A percentile compares a stretch with the other conserved stretches of the same genome.
Conservation (phyloP, 1,284 basidiomycete genomes). For the Sporisorium graminicola region DNA sequence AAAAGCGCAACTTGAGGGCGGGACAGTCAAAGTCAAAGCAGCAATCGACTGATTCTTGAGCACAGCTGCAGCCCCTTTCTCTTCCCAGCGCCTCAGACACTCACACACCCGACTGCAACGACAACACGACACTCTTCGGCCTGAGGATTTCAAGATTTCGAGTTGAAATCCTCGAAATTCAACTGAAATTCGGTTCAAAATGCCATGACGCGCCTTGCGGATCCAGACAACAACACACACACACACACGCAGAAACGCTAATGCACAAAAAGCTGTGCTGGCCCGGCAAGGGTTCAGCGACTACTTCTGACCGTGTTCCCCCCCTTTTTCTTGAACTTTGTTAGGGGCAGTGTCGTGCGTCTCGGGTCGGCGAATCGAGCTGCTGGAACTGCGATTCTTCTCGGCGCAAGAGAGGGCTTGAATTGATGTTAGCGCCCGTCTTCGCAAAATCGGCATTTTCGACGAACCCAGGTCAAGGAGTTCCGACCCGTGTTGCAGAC, state of each 20-base stretch:
- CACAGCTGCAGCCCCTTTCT: not conserved
- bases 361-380: not conserved
- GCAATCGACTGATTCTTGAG: conserved; percentile 7
- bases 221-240: not conserved
- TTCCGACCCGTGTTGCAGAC: too few species aligned
- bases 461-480: not conserved
- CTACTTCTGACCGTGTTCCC: not conserved
- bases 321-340: not conserved
- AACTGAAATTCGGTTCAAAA: not conserved
- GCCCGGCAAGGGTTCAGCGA: not conserved
- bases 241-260: not conserved
- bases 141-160: too few species aligned
- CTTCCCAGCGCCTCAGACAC: not conserved
- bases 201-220: conserved; percentile 3
- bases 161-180: too few species aligned
- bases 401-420: not conserved
- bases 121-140: not conserved
- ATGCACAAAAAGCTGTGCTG: conserved; percentile 4
- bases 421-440: not conserved
- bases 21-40: not conserved
- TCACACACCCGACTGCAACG: not conserved
- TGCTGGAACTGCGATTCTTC: not conserved
- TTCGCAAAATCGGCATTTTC: not conserved
- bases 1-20: not conserved
- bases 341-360: conserved; percentile 12